Conservation (phyloP, 306 rosid species). For the Trifolium pratense region DNA sequence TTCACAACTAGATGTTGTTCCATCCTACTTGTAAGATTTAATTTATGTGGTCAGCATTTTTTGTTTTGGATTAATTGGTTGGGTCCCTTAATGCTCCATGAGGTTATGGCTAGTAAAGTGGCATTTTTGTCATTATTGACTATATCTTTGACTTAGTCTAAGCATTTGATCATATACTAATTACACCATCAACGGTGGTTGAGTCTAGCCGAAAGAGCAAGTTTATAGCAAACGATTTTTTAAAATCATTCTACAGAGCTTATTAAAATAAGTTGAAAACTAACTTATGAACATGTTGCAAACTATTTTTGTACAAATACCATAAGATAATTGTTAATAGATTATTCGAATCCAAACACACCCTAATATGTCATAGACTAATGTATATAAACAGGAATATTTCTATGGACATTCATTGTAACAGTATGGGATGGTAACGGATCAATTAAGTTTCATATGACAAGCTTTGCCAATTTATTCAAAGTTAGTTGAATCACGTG, state of each 20-base stretch:
- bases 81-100: neutral
- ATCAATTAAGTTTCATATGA: constrained; percentile 28
- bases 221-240: no score
- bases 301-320: neutral
- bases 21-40: neutral
- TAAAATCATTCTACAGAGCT: neutral
- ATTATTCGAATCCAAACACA: neutral
- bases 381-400: neutral
- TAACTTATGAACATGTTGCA: neutral
- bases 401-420: constrained; percentile 25
- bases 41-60: neutral
- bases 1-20: neutral
- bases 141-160: neutral
- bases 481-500: constrained; percentile 45
- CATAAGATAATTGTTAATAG: neutral
- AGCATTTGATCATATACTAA: neutral
- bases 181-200: no score
- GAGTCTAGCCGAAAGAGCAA: no score
- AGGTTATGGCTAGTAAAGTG: neutral
- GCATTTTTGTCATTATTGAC: no score
- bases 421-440: neutral
- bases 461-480: constrained; percentile 26
- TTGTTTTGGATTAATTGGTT: neutral
- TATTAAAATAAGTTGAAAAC: no score
- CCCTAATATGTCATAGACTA: neutral